Base-by-base conservation (phyloP, 23 red algal genomes). In the Gracilaria caudata region DNA sequence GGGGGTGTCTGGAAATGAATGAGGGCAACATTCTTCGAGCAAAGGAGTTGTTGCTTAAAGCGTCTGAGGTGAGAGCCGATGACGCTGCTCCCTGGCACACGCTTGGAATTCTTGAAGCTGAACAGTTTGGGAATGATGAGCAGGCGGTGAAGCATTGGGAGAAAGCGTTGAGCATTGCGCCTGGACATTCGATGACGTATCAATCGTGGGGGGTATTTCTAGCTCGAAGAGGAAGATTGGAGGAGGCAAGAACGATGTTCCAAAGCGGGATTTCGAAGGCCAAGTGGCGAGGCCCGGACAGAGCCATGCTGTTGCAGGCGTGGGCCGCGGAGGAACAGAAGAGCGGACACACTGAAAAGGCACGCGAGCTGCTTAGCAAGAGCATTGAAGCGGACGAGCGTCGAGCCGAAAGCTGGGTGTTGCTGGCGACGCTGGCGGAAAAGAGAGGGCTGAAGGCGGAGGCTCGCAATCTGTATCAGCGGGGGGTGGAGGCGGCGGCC, bases 151-250 rank as follows among this genome's bases (percentile, higher is more conserved):
- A 46, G 29, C 16, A 80, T 33, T 90, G 72, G 73, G 26, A 64
- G 73, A 63, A 53, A 29, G 86, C 86, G 46, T 23, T 81, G 11
- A 77, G 72, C 5, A 39, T 65, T 0, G 68, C 71, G 34, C 73
- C 84, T 20, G 75, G 63, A 25, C 88, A 91, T 41, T 58, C 92
- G 19, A 36, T 86, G 39, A 79, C 79, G 33, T 89, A 93, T 39
- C 88, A 98, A 68, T 68, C 92, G 46, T 89, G 84, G 87, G 96
- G 92, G 6, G 71, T 68, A 25, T 35, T 68, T 14, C 64, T 68
- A 8, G 64, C 64, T 3, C 64, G 64, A 1, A 34, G 43, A 12
- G 80, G 60, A 21, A 37, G 61, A 10, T 8, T 83, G 57, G 37
- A 47, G 24, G 55, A 83, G 20, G 55, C 80, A 16, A 4, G 80